phyloP scores from a whole-genome alignment of 345 rosid genomes.

The Odontarrhena argentea region DNA sequence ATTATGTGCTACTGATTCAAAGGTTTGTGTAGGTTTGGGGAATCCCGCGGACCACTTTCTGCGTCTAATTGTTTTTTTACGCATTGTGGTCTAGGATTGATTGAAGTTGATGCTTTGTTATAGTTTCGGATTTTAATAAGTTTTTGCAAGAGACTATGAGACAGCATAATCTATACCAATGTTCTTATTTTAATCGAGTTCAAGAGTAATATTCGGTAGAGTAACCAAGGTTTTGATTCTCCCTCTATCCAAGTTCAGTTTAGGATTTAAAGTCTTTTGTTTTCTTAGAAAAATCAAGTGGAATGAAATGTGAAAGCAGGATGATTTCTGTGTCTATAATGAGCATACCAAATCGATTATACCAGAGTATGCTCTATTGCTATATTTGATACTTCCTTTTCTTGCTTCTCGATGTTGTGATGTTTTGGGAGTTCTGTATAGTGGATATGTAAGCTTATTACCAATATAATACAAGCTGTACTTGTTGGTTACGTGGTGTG shows the following conservation, averaged over 20 bases:
- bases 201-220: neutral
- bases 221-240: slow-evolving; percentile 5
- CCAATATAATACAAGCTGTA: neutral
- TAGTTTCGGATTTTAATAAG: slow-evolving; percentile 1
- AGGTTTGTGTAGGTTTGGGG: slow-evolving; percentile 17
- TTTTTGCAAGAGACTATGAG: neutral
- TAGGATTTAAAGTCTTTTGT: neutral
- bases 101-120: neutral
- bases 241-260: neutral
- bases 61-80: neutral
- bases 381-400: neutral
- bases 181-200: neutral
- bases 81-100: neutral
- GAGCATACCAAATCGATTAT: neutral
- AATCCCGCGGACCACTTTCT: neutral
- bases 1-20: neutral
- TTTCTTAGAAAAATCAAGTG: neutral
- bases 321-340: neutral
- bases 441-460: neutral
- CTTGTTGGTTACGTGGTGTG: neutral
- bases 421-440: neutral
- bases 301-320: neutral
- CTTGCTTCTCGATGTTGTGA: slow-evolving; percentile 3
- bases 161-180: neutral
- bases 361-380: neutral